Evolutionary conservation across 1,284 basidiomycete genomes (phyloP), one percentile per base, ranked within the genome.

Genomic region (Neonothopanus nambi): DNA sequence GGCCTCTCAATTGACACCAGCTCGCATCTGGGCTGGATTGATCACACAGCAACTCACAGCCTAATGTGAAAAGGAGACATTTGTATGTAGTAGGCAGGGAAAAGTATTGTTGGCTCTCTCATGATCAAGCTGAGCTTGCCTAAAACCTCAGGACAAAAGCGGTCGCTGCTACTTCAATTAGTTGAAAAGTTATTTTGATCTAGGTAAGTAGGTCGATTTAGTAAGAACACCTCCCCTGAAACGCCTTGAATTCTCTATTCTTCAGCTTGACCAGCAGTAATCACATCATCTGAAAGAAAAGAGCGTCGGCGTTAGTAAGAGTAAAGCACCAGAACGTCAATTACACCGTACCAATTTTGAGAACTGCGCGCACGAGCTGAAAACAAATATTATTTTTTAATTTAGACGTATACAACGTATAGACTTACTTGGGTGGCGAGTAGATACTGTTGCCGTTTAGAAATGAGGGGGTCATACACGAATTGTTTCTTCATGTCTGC

Each of bases 401-500:
- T 36, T 9, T 42, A 5, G 17, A 51, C 23, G 20, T 20, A 41
- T 20, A 8, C 39, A 42, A 13, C n/a, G 26, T 20, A 26, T 21
- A 13, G 7, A n/a, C 30, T 48, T 58, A 95, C 89, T 81, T 99
- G 96, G 35, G 95, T 98, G n/a, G 97, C 96, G 44, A 99, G 77
- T 57, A 98, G 76, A 70, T 96, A 95, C 68, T 99, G 97, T 70
- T 98, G 95, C 65, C 96, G 81, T 78, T 99, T 99, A 41, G 93
- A 95, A 67, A 99, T 96, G 57, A 98, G 78, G 26, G 96, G 95
- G 68, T 99, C 96, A 66, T 96, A 96, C 21, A 99, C 96, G 63
- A 93, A 93, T 70, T 98, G 96, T 67, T 90, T 82, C 78, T 91
- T 96, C 96, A 99, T 99, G 66, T 99, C 95, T 96, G 42, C 23